Base-by-base conservation (phyloP, 2,329 filamentous ascomycete species). In the Xylariaceae sp. region DNA sequence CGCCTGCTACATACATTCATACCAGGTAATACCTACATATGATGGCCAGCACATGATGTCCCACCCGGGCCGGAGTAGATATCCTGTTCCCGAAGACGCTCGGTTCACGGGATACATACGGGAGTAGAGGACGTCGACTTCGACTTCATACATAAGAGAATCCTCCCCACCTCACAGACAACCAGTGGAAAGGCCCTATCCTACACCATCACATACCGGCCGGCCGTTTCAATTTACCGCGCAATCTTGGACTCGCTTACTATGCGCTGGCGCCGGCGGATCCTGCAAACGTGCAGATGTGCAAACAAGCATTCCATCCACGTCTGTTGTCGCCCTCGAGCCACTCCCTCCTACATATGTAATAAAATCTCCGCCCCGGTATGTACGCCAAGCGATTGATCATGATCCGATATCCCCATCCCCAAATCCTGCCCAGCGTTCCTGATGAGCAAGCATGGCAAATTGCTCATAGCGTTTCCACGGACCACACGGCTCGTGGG, bases 341-440 rank as follows among this genome's bases (percentile, higher is more conserved):
- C 23, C 23, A n/a, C n/a, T n/a, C n/a, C n/a, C n/a, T n/a, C n/a
- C n/a, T n/a, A n/a, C 21, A 12, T 44, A 9, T 45, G 21, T 52
- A 29, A 26, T 20, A 40, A 61, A 59, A 49, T 61, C 56, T 59
- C 56, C 54, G 54, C 48, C 53, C 56, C 50, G 54, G 56, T 52
- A 54, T 45, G 47, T 48, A 49, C 54, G 37, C 20, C 47, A 45
- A 52, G 50, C 44, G 42, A 26, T 48, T 54, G 57, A 60, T 58
- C 48, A 54, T 62, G 60, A 57, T 57, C 52, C 56, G 52, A 62
- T 60, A 9, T 9, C 23, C 23, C 23, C 47, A 52, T 32, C 54
- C 44, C 23, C 23, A 4, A 26, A 26, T 26, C 23, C 32, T 37
- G 32, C 32, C 32, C 7, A 37, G 32, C n/a, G n/a, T n/a, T n/a